Percentiles rank a stretch among this genome's conserved stretches.
phyloP scores from a whole-genome alignment of 1,139 yeast genomes.

The Yamadazyma membranifaciens region DNA sequence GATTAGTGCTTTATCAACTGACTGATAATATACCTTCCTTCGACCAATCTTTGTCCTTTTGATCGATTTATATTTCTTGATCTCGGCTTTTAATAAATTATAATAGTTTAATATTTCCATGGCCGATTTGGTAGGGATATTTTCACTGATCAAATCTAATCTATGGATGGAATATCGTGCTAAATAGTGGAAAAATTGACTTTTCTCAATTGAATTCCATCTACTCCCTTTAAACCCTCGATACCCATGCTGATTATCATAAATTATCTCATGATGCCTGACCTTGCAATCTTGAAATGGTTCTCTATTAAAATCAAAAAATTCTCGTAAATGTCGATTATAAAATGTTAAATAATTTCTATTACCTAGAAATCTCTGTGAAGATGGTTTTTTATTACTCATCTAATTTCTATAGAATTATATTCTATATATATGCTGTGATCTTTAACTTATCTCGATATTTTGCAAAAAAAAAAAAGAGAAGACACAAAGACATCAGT shows the following conservation, averaged over 20 bases:
- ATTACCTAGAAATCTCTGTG: constrained; percentile 15
- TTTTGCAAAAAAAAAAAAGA: neutral
- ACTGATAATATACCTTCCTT: constrained; percentile 6
- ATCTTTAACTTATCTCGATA: neutral
- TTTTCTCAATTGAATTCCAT: constrained; percentile 26
- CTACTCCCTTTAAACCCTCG: constrained; percentile 14
- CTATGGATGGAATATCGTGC: constrained; percentile 51
- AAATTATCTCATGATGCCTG: neutral
- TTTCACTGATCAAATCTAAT: constrained; percentile 36
- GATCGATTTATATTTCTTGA: constrained; percentile 19
- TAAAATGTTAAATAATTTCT: constrained; percentile 22
- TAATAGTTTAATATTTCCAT: constrained; percentile 50
- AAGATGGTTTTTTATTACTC: neutral
- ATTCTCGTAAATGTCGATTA: constrained; percentile 20
- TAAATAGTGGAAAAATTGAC: constrained; percentile 25
- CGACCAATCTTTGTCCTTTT: neutral
- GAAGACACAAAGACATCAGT: neutral
- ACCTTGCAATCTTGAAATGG: constrained; percentile 6
- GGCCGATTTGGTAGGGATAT: constrained; percentile 39
- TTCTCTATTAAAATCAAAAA: constrained; percentile 10
- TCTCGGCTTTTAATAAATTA: constrained; percentile 29
- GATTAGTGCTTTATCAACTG: constrained; percentile 18
- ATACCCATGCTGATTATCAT: constrained; percentile 7
- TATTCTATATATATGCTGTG: neutral
- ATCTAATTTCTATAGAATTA: neutral